phyloP scores from a whole-genome alignment of 129 eudicot genomes.

The Pulicaria dysenterica region DNA sequence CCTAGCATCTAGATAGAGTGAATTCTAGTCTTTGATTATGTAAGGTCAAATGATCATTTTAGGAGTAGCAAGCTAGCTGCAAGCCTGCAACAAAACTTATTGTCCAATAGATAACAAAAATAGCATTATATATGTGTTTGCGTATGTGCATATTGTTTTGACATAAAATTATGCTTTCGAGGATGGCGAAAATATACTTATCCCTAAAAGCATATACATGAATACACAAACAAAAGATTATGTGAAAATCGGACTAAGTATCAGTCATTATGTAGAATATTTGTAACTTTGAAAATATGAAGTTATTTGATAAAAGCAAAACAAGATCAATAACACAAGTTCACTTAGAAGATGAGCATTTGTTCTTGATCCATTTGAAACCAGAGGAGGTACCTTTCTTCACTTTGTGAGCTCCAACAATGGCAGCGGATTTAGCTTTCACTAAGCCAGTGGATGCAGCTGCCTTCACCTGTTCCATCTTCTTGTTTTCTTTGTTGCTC shows the following conservation, averaged over 20 bases:
- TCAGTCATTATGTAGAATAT: constrained; percentile 18
- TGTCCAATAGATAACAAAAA: background rate
- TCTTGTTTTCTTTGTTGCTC: constrained; percentile 36
- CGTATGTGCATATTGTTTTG: background rate
- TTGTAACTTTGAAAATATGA: constrained; percentile 20
- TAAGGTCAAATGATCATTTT: background rate
- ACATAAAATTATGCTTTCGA: background rate
- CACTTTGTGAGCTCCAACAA: constrained; percentile 52
- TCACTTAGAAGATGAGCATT: constrained; percentile 48
- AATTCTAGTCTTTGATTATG: background rate
- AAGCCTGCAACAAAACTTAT: background rate
- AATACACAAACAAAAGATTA: background rate
- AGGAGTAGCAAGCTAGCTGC: background rate
- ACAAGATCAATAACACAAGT: constrained; percentile 5
- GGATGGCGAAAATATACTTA: background rate
- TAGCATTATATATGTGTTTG: no score
- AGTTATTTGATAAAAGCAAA: constrained; percentile 11
- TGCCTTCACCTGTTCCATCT: constrained; percentile 52
- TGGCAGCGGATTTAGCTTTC: constrained; percentile 53
- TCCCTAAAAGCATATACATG: constrained; percentile 16
- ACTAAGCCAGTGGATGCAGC: constrained; percentile 51
- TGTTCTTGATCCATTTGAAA: constrained; percentile 54
- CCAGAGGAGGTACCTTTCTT: constrained; percentile 52
- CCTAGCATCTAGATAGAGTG: background rate
- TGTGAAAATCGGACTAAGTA: constrained; percentile 17